Base-by-base conservation (phyloP, 192 early-diverging fungal genomes). In the Piromyces finnis region DNA sequence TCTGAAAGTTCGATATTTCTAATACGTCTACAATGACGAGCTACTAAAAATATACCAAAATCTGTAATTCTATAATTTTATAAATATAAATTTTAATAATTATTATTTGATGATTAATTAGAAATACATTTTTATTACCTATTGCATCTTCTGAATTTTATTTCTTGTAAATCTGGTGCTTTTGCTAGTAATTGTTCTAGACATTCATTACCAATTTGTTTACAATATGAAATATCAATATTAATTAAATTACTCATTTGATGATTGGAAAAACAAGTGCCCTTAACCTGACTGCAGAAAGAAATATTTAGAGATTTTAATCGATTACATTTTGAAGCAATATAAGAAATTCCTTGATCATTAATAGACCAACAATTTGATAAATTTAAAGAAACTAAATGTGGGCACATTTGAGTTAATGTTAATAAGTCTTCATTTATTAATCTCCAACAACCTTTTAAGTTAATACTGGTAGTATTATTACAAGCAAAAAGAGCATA, bases 351-450 rank as follows among this genome's bases (percentile, higher is more conserved):
- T 3, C 86, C 88, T 14, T 82, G 82, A 68, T 89, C 88, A n/a
- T 84, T 89, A 30, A 89, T 79, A 79, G 86, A 87, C 88, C 88
- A 89, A 81, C 86, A 89, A 78, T 89, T 89, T 12, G 85, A 85
- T 17, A 89, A 17, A 78, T 77, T 81, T 29, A 89, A 27, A 29
- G 17, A 36, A 68, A 30, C 32, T 35, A 89, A 78, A 81, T 86
- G 87, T 17, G 87, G 87, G 59, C 88, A 88, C 29, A 68, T 22
- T 78, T 78, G 32, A 7, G 81, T 83, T 30, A 89, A 68, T 3
- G 79, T 78, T 28, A 78, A 78, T 12, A 89, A 37, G 28, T 85
- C 85, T 32, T 83, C 83, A 79, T 89, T 87, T 17, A 77, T 29
- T 35, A 89, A 30, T 68, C 83, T 82, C 82, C 84, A 88, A 80